These are phyloP conservation scores for Vitis hybrid DNA, from an alignment of 177 flowering plant species.

Conservation along the genomic window DNA sequence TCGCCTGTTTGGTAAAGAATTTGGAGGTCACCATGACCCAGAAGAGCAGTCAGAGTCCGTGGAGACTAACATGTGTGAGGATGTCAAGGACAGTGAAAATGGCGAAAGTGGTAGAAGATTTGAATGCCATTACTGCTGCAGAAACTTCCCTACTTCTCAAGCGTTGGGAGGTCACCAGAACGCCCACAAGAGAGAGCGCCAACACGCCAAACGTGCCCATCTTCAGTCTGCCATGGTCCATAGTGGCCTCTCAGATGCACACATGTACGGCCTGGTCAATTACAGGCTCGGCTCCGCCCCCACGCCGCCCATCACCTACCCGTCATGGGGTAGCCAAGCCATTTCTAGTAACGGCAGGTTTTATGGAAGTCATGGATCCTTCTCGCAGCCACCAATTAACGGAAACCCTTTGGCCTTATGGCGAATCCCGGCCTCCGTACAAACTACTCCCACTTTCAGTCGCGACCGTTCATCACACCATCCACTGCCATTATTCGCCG, in stretches of 20 bases:
- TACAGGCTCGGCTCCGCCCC: slow-evolving; percentile 30
- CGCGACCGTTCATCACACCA: slow-evolving; percentile 33
- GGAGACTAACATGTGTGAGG: slow-evolving; percentile 22
- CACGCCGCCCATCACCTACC: slow-evolving; percentile 21
- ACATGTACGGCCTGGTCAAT: slow-evolving; percentile 57
- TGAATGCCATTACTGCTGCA: slow-evolving; percentile 93
- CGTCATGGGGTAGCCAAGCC: slow-evolving; percentile 20
- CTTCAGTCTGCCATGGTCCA: slow-evolving; percentile 78
- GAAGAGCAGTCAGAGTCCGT: slow-evolving; percentile 29
- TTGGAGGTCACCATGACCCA: slow-evolving; percentile 28
- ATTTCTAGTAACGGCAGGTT: slow-evolving; percentile 16
- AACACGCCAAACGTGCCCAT: slow-evolving; percentile 86
- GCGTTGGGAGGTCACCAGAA: slow-evolving; percentile 98
- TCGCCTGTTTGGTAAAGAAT: slow-evolving; percentile 85
- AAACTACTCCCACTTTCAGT: slow-evolving; percentile 17
- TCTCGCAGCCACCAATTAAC: slow-evolving; percentile 44
- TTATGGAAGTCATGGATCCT: slow-evolving; percentile 30
- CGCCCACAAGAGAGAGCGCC: slow-evolving; percentile 96
- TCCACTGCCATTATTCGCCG: slow-evolving; percentile 28
- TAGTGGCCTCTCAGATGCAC: slow-evolving; percentile 32
- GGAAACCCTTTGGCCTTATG: slow-evolving; percentile 77
- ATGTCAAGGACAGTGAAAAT: slow-evolving; percentile 7
- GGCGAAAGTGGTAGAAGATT: slow-evolving; percentile 57
- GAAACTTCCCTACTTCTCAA: slow-evolving; percentile 97
- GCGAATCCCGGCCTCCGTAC: slow-evolving; percentile 52